These are phyloP conservation scores for Candida glaebosa DNA, from an alignment of 805 yeast genomes.

Conservation along the genomic window DNA sequence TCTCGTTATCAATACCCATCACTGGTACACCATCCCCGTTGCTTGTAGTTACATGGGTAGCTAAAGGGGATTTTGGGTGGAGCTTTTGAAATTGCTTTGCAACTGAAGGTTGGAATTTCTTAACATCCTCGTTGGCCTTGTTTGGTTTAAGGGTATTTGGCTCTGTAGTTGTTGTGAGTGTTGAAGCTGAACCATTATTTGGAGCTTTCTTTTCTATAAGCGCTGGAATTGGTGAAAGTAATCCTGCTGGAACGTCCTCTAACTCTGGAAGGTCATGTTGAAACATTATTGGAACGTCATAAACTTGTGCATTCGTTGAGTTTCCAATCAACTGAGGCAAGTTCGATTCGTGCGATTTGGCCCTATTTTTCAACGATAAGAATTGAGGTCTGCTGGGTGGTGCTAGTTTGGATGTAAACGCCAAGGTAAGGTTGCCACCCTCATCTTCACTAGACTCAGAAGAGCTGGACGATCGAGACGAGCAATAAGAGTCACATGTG, in stretches of 20 bases:
- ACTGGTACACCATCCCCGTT: background rate
- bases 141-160: background rate
- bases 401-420: conserved; percentile 39
- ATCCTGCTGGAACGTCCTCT: conserved; percentile 40
- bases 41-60: conserved; percentile 3
- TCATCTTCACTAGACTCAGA: conserved; percentile 19
- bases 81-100: background rate
- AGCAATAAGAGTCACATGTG: background rate
- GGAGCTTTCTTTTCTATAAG: conserved; percentile 13
- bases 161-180: conserved; percentile 8
- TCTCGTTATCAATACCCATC: background rate
- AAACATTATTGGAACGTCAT: conserved; percentile 28
- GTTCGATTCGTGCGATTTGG: conserved; percentile 42
- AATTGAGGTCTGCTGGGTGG: conserved; percentile 33
- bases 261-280: conserved; percentile 29
- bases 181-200: conserved; percentile 15
- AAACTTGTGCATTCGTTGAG: conserved; percentile 13
- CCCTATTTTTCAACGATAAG: conserved; percentile 29
- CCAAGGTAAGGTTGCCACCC: conserved; percentile 44
- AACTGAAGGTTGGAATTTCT: background rate
- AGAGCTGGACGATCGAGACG: conserved; percentile 2
- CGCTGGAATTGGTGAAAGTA: conserved; percentile 28
- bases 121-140: background rate
- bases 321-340: conserved; percentile 23
- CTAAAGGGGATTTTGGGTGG: conserved; percentile 2